Evolutionary conservation across 305 asterid genomes (phyloP).

Genomic region (Ilex paraguariensis): DNA sequence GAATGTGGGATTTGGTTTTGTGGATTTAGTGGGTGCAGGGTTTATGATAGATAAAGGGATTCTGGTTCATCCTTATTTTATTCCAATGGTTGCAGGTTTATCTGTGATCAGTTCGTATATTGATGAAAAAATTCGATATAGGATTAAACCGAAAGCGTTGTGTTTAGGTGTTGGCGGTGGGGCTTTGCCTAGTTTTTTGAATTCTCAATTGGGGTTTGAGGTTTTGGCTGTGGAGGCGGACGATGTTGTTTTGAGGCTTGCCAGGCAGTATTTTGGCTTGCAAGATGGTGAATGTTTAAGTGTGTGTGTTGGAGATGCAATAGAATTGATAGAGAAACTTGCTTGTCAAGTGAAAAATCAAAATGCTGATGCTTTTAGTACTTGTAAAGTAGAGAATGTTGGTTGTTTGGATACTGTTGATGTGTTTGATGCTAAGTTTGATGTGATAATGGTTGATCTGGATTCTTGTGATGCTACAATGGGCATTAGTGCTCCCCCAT

Average conservation of each 20-base stretch:
- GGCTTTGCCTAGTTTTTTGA: conserved; percentile 60
- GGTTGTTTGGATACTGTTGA: conserved; percentile 1
- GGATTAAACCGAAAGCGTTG: conserved; percentile 53
- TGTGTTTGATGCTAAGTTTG: conserved; percentile 27
- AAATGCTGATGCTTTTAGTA: not conserved
- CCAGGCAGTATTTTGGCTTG: conserved; percentile 58
- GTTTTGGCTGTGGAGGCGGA: conserved; percentile 82
- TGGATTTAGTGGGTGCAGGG: conserved; percentile 25
- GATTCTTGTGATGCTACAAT: conserved; percentile 54
- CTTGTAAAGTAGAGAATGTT: not conserved
- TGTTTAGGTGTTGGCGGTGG: conserved; percentile 96
- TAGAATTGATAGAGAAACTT: conserved; percentile 33
- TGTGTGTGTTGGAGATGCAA: conserved; percentile 55
- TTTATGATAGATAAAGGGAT: conserved; percentile 47
- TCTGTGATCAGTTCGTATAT: conserved; percentile 39
- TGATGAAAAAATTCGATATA: conserved; percentile 26
- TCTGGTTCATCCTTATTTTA: conserved; percentile 72
- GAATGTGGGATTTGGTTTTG: conserved; percentile 1
- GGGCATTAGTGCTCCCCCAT: conserved; percentile 73
- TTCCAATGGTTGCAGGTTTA: conserved; percentile 77
- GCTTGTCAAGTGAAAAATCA: conserved; percentile 15
- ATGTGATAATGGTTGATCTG: conserved; percentile 82
- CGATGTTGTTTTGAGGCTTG: conserved; percentile 45
- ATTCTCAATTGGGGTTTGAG: conserved; percentile 40
- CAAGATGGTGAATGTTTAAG: conserved; percentile 30